Conservation (phyloP, 192 early-diverging fungal genomes). For the Gaertneriomyces sp. region DNA sequence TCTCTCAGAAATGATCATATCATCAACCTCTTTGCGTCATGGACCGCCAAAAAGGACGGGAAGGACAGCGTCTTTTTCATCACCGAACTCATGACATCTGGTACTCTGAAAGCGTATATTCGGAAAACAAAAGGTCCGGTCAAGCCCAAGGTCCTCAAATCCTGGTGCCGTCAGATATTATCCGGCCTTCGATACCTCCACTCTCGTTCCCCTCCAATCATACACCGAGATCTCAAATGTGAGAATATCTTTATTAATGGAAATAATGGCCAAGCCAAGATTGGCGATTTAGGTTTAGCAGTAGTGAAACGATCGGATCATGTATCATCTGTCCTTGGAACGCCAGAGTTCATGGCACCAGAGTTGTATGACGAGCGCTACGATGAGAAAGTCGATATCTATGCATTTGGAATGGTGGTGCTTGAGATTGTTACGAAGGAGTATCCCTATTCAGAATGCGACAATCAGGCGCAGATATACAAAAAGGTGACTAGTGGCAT, state of each 20-base stretch:
- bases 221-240: slow-evolving; percentile 64
- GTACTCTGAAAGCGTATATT: slow-evolving; percentile 75
- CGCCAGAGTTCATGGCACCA: slow-evolving; percentile 88
- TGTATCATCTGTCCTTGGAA: slow-evolving; percentile 68
- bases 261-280: slow-evolving; percentile 81
- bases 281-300: slow-evolving; percentile 80
- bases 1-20: slow-evolving; percentile 76
- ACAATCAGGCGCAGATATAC: slow-evolving; percentile 81
- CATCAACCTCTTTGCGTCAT: slow-evolving; percentile 70
- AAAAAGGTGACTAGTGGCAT: slow-evolving; percentile 72
- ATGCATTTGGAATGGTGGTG: slow-evolving; percentile 81
- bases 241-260: slow-evolving; percentile 89
- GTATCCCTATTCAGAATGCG: slow-evolving; percentile 83
- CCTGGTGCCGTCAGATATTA: slow-evolving; percentile 79
- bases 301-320: slow-evolving; percentile 62
- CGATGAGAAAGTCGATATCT: slow-evolving; percentile 84
- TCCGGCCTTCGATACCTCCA: slow-evolving; percentile 78
- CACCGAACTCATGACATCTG: slow-evolving; percentile 88
- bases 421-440: slow-evolving; percentile 68
- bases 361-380: slow-evolving; percentile 88
- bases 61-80: slow-evolving; percentile 73
- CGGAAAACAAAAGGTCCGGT: slow-evolving; percentile 65
- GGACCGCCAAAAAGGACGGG: slow-evolving; percentile 40
- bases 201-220: slow-evolving; percentile 72
- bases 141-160: slow-evolving; percentile 71